These are phyloP conservation scores for Metschnikowia corniflorae DNA, from an alignment of 805 yeast species.

Conservation along the genomic window DNA sequence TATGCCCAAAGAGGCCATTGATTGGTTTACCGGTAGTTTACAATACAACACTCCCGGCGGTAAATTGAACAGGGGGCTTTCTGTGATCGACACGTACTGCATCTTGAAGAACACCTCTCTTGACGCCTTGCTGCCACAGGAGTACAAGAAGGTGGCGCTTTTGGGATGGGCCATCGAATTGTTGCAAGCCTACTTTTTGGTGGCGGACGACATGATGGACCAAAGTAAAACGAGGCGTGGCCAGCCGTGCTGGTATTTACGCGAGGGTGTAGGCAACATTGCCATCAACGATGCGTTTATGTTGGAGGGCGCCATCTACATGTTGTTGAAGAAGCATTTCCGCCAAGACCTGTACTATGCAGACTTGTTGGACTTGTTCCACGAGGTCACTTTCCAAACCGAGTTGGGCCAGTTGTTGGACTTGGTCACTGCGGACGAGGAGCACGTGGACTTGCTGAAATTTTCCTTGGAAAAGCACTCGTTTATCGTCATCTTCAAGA, in stretches of 20 bases:
- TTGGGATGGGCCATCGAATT: conserved; percentile 96
- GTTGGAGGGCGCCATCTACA: conserved; percentile 92
- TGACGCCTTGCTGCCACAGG: conserved; percentile 54
- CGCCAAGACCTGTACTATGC: conserved; percentile 76
- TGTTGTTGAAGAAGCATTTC: conserved; percentile 86
- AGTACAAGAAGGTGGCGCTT: conserved; percentile 80
- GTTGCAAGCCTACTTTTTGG: conserved; percentile 93
- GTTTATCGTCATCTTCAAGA: conserved; percentile 92
- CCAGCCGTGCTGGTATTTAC: conserved; percentile 96
- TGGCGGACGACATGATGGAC: conserved; percentile 99
- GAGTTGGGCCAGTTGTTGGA: conserved; percentile 96
- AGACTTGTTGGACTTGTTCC: conserved; percentile 89
- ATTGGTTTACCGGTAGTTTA: conserved; percentile 74
- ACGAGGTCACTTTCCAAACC: conserved; percentile 95
- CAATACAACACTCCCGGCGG: conserved; percentile 95
- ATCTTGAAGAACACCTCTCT: conserved; percentile 64
- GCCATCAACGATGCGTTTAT: conserved; percentile 97
- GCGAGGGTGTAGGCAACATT: conserved; percentile 76
- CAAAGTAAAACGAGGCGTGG: conserved; percentile 95
- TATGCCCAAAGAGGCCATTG: conserved; percentile 80
- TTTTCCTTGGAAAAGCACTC: conserved; percentile 88
- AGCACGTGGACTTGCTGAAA: conserved; percentile 80
- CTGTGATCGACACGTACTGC: conserved; percentile 90
- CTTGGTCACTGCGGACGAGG: conserved; percentile 96
- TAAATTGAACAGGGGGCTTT: conserved; percentile 90